phyloP scores from a whole-genome alignment of 352 stramenopile species.

The Elongisporangium undulatum region DNA sequence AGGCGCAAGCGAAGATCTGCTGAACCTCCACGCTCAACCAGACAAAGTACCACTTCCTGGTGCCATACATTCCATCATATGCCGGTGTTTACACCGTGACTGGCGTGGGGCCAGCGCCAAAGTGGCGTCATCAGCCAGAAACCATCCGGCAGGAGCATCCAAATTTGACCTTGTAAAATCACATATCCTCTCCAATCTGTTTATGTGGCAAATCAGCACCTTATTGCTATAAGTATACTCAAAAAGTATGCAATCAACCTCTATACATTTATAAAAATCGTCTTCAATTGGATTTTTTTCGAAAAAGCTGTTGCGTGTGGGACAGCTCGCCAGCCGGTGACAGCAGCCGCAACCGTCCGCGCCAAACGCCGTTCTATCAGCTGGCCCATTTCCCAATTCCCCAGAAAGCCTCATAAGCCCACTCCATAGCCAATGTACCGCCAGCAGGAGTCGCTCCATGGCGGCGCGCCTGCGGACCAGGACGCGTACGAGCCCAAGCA shows the following conservation, averaged over 20 bases:
- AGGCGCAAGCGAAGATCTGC: background rate
- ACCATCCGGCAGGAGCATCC: background rate
- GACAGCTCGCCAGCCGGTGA: background rate
- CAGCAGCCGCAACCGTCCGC: background rate
- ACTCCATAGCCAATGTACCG: constrained; percentile 21
- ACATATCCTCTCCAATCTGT: background rate
- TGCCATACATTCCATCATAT: background rate
- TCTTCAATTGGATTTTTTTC: background rate
- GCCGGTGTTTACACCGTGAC: background rate
- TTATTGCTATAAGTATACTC: background rate
- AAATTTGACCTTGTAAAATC: background rate
- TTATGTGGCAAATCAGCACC: background rate
- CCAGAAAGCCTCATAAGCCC: background rate
- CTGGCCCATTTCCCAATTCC: background rate
- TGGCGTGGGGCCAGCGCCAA: background rate
- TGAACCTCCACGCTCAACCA: too few species aligned
- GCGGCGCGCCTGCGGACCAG: constrained; percentile 6
- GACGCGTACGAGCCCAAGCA: constrained; percentile 3
- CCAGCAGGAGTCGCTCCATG: constrained; percentile 12
- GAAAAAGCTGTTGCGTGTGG: background rate
- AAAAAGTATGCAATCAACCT: background rate
- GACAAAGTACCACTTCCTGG: background rate
- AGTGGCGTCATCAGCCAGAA: background rate
- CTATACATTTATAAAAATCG: background rate
- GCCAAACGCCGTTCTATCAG: background rate